Base-by-base conservation (phyloP, 2,329 filamentous ascomycete species). In the Atkinsonella hypoxylon region DNA sequence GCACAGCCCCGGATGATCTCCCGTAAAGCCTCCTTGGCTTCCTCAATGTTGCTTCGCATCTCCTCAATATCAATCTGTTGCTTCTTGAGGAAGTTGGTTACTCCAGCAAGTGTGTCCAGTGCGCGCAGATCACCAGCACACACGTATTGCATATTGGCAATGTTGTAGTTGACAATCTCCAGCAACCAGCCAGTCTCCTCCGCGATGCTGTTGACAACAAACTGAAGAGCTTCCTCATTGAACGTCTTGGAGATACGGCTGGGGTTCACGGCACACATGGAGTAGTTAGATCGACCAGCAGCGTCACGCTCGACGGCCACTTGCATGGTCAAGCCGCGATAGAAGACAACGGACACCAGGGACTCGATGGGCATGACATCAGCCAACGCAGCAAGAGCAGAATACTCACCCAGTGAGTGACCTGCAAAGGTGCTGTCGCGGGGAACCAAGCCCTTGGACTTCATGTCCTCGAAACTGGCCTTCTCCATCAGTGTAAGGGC, bases 351-450 rank as follows among this genome's bases (percentile, higher is more conserved):
- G 0, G 93, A 97, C 2, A 98, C 93, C 67, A 98, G 77, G 59
- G 86, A 93, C 76, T 98, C 93, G 62, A 98, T 98, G n/a, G 94
- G 93, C 88, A 98, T 95, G 65, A 98, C 93, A 64, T 98, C 91
- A 11, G 94, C 93, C 54, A 98, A 78, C 12, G 93, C 93, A 55
- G 93, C 93, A 56, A 98, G 82, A 10, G 93, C 93, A 55, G 90
- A 96, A 76, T 98, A 98, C 73, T 98, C 93, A 70, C 93, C 93
- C 20, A 98, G 82, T 0, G 94, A 98, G 75, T 98, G 93, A 58
- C 93, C 93, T 13, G 93, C 93, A 66, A 98, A 98, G 58, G 87
- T 95, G 78, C 89, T 96, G 74, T 97, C 91, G 53, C 89, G 80
- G 61, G 95, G 89, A 32, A 98, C 91, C 34, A 98, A 81, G 54